These are phyloP conservation scores for Suillus placidus DNA, from an alignment of 768 basidiomycete genomes.

Conservation along the genomic window DNA sequence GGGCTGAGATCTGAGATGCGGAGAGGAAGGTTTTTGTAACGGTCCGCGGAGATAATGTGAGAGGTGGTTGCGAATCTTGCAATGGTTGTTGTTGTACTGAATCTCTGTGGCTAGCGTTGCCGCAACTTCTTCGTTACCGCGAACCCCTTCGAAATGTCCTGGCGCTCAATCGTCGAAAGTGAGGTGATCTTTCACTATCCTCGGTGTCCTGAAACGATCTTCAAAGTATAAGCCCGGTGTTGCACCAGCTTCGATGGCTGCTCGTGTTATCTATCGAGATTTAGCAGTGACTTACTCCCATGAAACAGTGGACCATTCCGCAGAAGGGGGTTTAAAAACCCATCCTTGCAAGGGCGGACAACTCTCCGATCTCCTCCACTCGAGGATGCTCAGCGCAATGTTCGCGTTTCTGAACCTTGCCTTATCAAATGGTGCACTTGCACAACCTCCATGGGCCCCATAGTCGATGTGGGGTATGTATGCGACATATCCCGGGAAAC, in stretches of 20 bases:
- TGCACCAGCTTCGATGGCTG: not conserved
- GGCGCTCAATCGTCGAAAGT: not conserved
- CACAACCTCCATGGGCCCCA: slow-evolving; percentile 18
- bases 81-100: not conserved
- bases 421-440: slow-evolving; percentile 12
- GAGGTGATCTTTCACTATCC: not conserved
- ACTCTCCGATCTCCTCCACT: not conserved
- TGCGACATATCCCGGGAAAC: slow-evolving; percentile 57
- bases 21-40: not conserved
- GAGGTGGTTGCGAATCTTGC: not conserved
- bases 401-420: slow-evolving; percentile 28
- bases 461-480: slow-evolving; percentile 57
- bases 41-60: not conserved
- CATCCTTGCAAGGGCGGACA: not conserved
- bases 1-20: not conserved
- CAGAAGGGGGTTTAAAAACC: not conserved
- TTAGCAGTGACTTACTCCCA: not conserved
- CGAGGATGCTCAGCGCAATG: slow-evolving; percentile 1
- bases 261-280: not conserved
- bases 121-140: not conserved
- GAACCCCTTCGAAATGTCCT: not conserved
- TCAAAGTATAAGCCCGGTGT: not conserved
- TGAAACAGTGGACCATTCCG: not conserved
- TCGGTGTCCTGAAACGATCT: not conserved
- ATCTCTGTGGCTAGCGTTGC: not conserved